These are phyloP conservation scores for Mycena metata DNA, from an alignment of 768 basidiomycete species.

Conservation along the genomic window DNA sequence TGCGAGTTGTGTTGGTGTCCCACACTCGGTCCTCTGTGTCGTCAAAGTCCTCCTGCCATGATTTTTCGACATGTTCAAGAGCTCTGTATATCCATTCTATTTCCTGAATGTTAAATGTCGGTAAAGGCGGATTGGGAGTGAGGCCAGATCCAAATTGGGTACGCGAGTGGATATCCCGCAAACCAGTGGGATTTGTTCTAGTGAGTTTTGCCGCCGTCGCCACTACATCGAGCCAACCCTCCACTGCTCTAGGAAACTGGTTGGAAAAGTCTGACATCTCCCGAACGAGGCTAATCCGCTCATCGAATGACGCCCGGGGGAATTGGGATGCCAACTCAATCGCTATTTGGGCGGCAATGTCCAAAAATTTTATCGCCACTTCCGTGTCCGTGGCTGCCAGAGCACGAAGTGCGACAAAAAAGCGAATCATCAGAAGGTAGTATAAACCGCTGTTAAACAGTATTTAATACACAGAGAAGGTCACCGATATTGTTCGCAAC, in stretches of 20 bases:
- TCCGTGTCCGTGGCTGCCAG: too few species aligned
- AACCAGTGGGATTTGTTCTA: background rate
- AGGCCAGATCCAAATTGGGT: background rate
- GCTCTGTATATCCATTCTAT: constrained; percentile 11
- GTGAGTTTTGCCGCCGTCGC: background rate
- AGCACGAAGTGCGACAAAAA: too few species aligned
- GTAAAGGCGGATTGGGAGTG: background rate
- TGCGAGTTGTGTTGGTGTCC: background rate
- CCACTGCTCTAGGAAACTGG: background rate
- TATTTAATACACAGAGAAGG: too few species aligned
- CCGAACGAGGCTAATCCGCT: too few species aligned
- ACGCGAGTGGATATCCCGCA: background rate
- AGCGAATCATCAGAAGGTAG: too few species aligned
- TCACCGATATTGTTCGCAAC: too few species aligned
- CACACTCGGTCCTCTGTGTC: background rate
- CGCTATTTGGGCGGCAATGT: too few species aligned
- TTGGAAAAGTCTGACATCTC: background rate
- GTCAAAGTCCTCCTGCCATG: background rate
- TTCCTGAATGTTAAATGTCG: background rate
- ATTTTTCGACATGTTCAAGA: constrained; percentile 1
- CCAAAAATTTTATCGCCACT: too few species aligned
- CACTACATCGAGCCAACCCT: background rate
- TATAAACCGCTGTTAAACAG: too few species aligned
- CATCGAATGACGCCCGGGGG: too few species aligned
- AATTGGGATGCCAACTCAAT: too few species aligned